These are phyloP conservation scores for Yarrowia sp. DNA, from an alignment of 805 yeast species.

Conservation along the genomic window DNA sequence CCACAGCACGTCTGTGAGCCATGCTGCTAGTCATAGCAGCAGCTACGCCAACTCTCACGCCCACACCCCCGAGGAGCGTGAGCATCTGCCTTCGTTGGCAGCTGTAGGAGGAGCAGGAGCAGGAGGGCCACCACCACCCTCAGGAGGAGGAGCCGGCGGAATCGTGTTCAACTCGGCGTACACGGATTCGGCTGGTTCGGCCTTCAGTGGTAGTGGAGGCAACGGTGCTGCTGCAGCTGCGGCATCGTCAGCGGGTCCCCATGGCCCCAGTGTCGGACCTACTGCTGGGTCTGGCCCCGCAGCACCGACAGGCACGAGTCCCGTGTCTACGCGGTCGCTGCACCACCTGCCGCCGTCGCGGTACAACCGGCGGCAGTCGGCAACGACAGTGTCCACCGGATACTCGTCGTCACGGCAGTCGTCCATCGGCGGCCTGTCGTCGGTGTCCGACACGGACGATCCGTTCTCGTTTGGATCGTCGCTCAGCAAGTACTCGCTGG, in stretches of 20 bases:
- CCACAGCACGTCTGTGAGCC: background rate
- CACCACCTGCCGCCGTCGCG: slow-evolving; percentile 18
- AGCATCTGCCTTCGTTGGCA: background rate
- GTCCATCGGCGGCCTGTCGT: slow-evolving; percentile 34
- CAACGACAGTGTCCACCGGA: slow-evolving; percentile 30
- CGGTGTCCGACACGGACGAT: slow-evolving; percentile 35
- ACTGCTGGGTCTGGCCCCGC: background rate
- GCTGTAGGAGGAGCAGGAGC: background rate
- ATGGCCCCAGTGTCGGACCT: background rate
- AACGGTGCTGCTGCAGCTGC: background rate
- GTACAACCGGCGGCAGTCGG: slow-evolving; percentile 30
- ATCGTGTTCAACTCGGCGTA: slow-evolving; percentile 15
- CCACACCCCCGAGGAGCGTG: slow-evolving; percentile 16
- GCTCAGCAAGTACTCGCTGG: slow-evolving; percentile 34
- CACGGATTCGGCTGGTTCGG: background rate
- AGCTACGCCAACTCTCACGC: background rate
- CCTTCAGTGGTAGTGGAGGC: background rate
- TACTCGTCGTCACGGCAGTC: slow-evolving; percentile 31
- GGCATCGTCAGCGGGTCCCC: background rate
- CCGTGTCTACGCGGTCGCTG: background rate
- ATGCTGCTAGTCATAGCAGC: background rate
- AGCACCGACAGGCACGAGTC: background rate
- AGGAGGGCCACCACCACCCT: background rate
- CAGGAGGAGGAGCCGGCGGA: background rate
- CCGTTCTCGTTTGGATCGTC: slow-evolving; percentile 32